Percentiles rank a stretch among this genome's conserved stretches.
Conservation (phyloP, 805 yeast genomes). For the Candida nitratophila region DNA sequence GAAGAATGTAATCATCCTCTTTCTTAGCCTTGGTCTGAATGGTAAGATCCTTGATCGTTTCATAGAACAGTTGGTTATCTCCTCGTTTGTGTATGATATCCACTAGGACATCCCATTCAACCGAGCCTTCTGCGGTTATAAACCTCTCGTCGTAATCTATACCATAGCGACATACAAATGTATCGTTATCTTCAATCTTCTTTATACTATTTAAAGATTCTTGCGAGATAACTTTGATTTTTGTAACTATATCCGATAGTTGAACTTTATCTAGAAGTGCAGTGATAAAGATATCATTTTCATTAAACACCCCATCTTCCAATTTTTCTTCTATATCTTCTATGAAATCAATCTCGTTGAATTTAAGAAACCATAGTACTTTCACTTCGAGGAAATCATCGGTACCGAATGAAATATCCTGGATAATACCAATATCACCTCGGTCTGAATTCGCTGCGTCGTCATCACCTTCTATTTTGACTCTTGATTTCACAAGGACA, state of each 20-base stretch:
- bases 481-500: conserved; percentile 27
- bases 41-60: conserved; percentile 22
- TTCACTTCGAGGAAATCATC: conserved; percentile 39
- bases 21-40: conserved; percentile 20
- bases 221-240: conserved; percentile 37
- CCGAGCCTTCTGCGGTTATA: conserved; percentile 15
- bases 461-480: conserved; percentile 12
- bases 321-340: conserved; percentile 8
- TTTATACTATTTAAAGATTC: conserved; percentile 26
- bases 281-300: conserved; percentile 49
- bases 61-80: conserved; percentile 22
- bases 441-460: conserved; percentile 20
- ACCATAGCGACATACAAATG: conserved; percentile 30
- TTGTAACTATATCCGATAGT: conserved; percentile 34
- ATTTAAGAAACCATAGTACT: conserved; percentile 41
- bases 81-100: conserved; percentile 19
- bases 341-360: conserved; percentile 22
- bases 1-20: not conserved
- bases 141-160: conserved; percentile 1
- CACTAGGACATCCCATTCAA: conserved; percentile 33
- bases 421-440: conserved; percentile 40
- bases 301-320: conserved; percentile 10
- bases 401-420: conserved; percentile 45
- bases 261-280: conserved; percentile 39
- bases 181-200: conserved; percentile 28